Base-by-base conservation (phyloP, 2,329 filamentous ascomycete species). In the Talaromyces marneffei region DNA sequence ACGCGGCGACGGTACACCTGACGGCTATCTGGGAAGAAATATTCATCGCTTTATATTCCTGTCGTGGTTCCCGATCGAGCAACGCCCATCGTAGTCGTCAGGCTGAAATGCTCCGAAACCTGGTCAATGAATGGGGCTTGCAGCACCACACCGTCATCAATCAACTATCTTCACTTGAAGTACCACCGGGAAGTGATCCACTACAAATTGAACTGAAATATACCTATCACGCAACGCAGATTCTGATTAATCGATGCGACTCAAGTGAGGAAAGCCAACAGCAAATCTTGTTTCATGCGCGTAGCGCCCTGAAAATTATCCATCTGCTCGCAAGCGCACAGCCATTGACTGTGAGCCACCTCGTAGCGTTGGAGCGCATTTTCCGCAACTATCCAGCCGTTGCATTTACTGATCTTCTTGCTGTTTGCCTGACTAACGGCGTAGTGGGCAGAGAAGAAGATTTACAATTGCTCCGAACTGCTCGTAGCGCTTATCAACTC, bases 1-100 rank as follows among this genome's bases (percentile, higher is more conserved):
- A 50, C 18, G 46, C 46, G 46, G 46, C 46, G 2, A 50, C 35
- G 4, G 29, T 25, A 20, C 57, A 59, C 23, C 12, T 37, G 33
- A n/a, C 20, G 12, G 35, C 25, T n/a, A 59, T 59, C n/a, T 59
- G 57, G 57, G 57, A 59, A 37, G 57, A 59, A 20, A 52, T 59
- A 4, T 59, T 48, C 20, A 27, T 59, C 5, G 42, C 40, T 2
- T n/a, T 59, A 16, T 59, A 59, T 33, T 59, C 57, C n/a, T 44
- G 39, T 12, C 57, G 57, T 10, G 57, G 39, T 27, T 18, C 42
- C 29, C 39, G 39, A 52, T 44, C 44, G 33, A 46, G 42, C 12
- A 35, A 2, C n/a, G 20, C 42, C 2, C 31, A 52, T 59, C 42
- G 29, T 18, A 48, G 20, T 25, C 29, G 35, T 39, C 57, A 59